A percentile compares a stretch with the other conserved stretches of the same genome.
These are phyloP conservation scores for Trichoderma afroharzianum DNA, from an alignment of 2,329 filamentous ascomycete species.

Conservation along the genomic window DNA sequence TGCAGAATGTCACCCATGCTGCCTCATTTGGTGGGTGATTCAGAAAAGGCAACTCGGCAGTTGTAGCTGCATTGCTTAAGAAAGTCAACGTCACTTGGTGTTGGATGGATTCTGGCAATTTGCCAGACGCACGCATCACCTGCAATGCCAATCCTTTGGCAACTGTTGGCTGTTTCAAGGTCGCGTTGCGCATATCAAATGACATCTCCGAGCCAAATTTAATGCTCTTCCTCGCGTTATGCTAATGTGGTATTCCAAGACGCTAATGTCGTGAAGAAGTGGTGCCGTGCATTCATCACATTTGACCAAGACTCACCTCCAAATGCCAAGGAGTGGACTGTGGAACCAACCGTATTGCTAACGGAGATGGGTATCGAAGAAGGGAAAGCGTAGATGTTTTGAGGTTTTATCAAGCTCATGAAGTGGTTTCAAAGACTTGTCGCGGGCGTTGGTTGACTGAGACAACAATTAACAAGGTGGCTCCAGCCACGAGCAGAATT, in stretches of 20 bases:
- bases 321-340: not conserved
- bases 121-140: no score
- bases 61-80: not conserved
- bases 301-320: not conserved
- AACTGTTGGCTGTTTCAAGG: not conserved
- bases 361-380: slow-evolving; percentile 8
- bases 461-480: not conserved
- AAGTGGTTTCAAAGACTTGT: not conserved
- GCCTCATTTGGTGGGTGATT: not conserved
- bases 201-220: not conserved
- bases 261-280: not conserved
- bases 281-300: slow-evolving; percentile 6
- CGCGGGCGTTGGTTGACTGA: not conserved
- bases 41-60: not conserved
- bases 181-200: not conserved
- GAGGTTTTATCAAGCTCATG: not conserved
- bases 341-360: not conserved
- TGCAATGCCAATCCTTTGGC: not conserved
- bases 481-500: not conserved
- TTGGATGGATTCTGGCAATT: not conserved
- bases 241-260: not conserved
- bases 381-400: not conserved
- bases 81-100: not conserved
- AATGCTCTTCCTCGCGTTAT: not conserved
- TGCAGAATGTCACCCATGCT: not conserved